Conservation (phyloP, 495 filamentous ascomycete genomes). For the Annulohypoxylon maeteangense region DNA sequence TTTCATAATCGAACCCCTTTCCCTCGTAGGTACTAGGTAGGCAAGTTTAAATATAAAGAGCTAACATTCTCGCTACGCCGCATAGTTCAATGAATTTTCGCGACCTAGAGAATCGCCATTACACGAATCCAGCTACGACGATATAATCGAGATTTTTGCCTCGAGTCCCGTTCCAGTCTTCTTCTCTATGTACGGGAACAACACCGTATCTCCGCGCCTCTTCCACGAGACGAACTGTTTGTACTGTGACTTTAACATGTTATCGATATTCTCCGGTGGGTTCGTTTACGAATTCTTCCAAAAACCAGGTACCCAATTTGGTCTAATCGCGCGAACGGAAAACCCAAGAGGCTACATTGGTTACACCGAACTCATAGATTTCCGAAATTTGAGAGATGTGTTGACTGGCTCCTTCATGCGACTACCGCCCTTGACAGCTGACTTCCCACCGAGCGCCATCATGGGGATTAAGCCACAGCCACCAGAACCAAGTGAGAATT, state of each 20-base stretch:
- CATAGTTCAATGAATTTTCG: slow-evolving; percentile 77
- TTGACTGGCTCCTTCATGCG: background rate
- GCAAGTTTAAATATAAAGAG: background rate
- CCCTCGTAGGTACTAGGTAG: too few species aligned
- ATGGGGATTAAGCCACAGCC: background rate
- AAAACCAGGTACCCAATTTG: slow-evolving; percentile 67
- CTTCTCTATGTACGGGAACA: slow-evolving; percentile 82
- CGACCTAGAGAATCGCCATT: slow-evolving; percentile 74
- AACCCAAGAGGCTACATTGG: slow-evolving; percentile 60
- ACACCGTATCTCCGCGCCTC: slow-evolving; percentile 59
- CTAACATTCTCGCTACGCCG: background rate
- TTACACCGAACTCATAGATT: slow-evolving; percentile 66
- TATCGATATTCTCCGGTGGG: slow-evolving; percentile 74
- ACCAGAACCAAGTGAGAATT: background rate
- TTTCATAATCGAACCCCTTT: background rate
- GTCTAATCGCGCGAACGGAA: slow-evolving; percentile 38
- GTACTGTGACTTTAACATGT: slow-evolving; percentile 69
- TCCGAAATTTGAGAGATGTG: slow-evolving; percentile 63
- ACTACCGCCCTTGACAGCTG: background rate
- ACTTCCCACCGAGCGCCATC: background rate
- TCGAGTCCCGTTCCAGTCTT: slow-evolving; percentile 76
- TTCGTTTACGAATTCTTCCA: slow-evolving; percentile 84
- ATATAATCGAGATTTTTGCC: slow-evolving; percentile 60
- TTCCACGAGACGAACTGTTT: slow-evolving; percentile 73
- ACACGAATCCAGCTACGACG: slow-evolving; percentile 65